Evolutionary conservation across 2,329 filamentous ascomycete species (phyloP), one percentile per base, ranked within the genome.

Genomic region (Monosporascus sp.): DNA sequence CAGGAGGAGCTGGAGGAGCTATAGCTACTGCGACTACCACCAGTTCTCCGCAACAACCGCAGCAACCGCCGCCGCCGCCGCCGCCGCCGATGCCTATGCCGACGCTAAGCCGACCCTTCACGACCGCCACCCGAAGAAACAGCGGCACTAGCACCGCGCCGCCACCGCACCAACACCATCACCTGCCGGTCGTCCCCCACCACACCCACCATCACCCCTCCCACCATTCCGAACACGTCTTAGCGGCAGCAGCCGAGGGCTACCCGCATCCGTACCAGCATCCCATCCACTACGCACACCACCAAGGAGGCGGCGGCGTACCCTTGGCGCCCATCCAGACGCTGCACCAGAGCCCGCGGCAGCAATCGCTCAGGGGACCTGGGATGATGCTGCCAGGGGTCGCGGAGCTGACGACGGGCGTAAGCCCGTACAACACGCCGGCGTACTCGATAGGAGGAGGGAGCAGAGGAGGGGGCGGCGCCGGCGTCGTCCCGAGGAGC

Each of bases 401-500:
- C 17, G 78, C 80, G 37, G 83, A 87, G 64, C 74, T 87, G 60
- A 86, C 83, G 2, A 86, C 82, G 0, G 83, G 83, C 14, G 73
- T 85, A 35, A 83, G 78, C 57, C 80, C 81, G 1, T 86, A 85
- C 64, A 79, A 72, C 58, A 79, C 79, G n/a, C 78, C 79, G 39
- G 77, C 79, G 1, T 82, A 81, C 62, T 75, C 77, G 7, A 66
- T 74, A 50, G 71, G 70, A 31, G 65, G 69, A 7, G 31, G 31
- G 9, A 11, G 9, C 11, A 35, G 31, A 35, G 31, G 11, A 35
- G 31, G 31, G 31, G 5, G 31, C 31, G 31, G 31, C 31, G 11
- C 31, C 31, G 11, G 31, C 31, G 31, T 14, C 31, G 31, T 35
- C 31, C 31, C 31, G 31, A 35, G 67, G 46, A 71, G 72, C 55